Evolutionary conservation across 2,329 filamentous ascomycete species (phyloP), one percentile per base, ranked within the genome.

Genomic region (Aspergillus neotritici): DNA sequence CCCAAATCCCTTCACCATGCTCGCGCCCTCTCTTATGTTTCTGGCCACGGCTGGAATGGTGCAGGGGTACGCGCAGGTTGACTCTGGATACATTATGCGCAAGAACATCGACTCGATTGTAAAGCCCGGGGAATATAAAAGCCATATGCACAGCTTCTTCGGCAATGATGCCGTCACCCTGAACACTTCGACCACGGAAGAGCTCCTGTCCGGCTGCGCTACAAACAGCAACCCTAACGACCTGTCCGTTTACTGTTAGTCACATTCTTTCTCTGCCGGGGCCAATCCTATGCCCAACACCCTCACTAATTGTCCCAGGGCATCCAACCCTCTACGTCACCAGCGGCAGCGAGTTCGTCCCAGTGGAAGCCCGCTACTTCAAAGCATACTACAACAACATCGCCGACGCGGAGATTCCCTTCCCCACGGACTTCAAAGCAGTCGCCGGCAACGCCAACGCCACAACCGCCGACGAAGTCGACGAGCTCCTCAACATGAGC

Each of bases 121-220:
- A 2, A 13, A 44, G 4, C 51, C 49, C 2, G 51, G 50, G 2
- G 28, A 46, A 13, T 54, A 54, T 37, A 48, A 34, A 1, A 47
- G 43, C 30, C 51, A 54, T 31, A 54, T 54, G 49, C 51, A 54
- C 43, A 52, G 46, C 42, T 52, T 54, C 40, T 54, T 54, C 17
- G 51, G 51, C 5, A 44, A 36, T 14, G 51, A 54, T 32, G 49
- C 51, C 2, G 44, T 54, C 21, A 52, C 39, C 12, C 31, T 37
- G 12, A 50, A 40, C 17, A 52, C 47, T 0, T 39, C 41, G 8
- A 52, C 47, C n/a, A 44, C 51, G 7, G 47, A 41, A 8, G 51
- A 54, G 32, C 46, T 54, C 3, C 46, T 43, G 30, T 17, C 37
- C 4, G 51, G 51, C 9, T 52, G 51, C 31, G 41, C 43, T 8